Base-by-base conservation (phyloP, 495 filamentous ascomycete genomes). In the Lophiostoma macrostomum region DNA sequence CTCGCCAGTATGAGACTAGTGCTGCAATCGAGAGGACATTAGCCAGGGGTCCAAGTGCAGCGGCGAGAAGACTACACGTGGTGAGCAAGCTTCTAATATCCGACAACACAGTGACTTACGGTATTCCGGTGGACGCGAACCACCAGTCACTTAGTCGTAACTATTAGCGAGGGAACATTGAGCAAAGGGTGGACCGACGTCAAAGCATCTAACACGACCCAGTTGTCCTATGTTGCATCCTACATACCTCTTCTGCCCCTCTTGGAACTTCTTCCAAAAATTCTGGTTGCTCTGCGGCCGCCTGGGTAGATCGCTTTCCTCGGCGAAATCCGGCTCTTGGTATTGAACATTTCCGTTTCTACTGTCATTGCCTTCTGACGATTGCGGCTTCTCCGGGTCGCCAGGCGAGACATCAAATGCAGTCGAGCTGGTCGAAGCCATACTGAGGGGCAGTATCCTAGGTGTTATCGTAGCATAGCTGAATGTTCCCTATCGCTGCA, bases 1-100 rank as follows among this genome's bases (percentile, higher is more conserved):
- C 37, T 43, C 82, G 74, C 86, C 86, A 90, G 3, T 75, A 76
- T 25, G 79, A 77, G 0, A 87, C 81, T 34, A 90, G 67, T 3
- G 86, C 83, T 8, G 82, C 83, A 28, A 90, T 85, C n/a, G 83
- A 86, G 61, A 87, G 74, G 18, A 90, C 79, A 65, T 89, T 88
- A 10, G 86, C 86, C 13, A 90, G 71, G 1, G 86, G 86, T 0
- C 83, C 84, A 4, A 83, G 76, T 1, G 85, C 82, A 4, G 86
- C 86, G 0, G 85, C 85, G 4, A 88, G 65, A 4, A 91, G 73
- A 20, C 62, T 64, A 47, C 8, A 41, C 19, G 16, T 46, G 10
- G 14, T 10, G 13, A 25, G 8, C 22, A 32, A 23, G 4, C 12
- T 25, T 27, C n/a, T 30, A 19, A 20, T 46, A 30, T 46, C 13